Conservation (phyloP, 768 basidiomycete genomes). For the Candolleomyces eurysporus region DNA sequence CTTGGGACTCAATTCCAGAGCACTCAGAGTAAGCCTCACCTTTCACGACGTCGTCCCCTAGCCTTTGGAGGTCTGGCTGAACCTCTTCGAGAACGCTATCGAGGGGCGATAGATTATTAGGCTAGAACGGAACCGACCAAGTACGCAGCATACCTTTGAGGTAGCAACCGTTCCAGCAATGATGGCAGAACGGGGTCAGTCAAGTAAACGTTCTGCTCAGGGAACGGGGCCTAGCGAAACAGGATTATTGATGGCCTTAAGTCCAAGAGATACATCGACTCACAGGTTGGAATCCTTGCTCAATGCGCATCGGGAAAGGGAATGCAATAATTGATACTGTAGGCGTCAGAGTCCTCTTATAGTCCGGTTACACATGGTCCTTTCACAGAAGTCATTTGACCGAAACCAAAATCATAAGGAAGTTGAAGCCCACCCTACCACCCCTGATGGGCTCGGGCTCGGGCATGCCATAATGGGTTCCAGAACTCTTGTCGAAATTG, state of each 20-base stretch:
- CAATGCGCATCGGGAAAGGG: conserved; percentile 48
- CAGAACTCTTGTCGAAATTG: too few relatives aligned
- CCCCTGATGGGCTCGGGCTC: too few relatives aligned
- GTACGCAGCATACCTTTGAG: conserved; percentile 26
- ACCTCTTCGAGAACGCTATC: conserved; percentile 47
- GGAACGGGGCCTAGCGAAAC: conserved; percentile 43
- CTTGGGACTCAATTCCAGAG: too few relatives aligned
- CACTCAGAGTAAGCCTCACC: conserved; percentile 24
- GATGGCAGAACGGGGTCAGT: conserved; percentile 61
- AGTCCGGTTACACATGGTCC: too few relatives aligned
- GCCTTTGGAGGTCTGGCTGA: conserved; percentile 56
- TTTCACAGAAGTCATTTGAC: conserved; percentile 3
- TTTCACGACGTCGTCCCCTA: conserved; percentile 55
- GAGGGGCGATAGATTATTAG: neutral
- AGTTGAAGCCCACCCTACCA: neutral
- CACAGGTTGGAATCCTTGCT: conserved; percentile 67
- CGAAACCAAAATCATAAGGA: neutral
- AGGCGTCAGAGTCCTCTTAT: too few relatives aligned
- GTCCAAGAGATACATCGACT: conserved; percentile 7
- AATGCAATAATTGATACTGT: neutral
- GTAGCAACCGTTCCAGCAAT: conserved; percentile 57
- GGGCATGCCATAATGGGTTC: too few relatives aligned
- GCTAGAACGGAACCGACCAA: neutral
- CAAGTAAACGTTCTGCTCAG: conserved; percentile 58
- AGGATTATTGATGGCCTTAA: neutral